Evolutionary conservation across 805 yeast species (phyloP).

Genomic region (Candida palmyrensis): DNA sequence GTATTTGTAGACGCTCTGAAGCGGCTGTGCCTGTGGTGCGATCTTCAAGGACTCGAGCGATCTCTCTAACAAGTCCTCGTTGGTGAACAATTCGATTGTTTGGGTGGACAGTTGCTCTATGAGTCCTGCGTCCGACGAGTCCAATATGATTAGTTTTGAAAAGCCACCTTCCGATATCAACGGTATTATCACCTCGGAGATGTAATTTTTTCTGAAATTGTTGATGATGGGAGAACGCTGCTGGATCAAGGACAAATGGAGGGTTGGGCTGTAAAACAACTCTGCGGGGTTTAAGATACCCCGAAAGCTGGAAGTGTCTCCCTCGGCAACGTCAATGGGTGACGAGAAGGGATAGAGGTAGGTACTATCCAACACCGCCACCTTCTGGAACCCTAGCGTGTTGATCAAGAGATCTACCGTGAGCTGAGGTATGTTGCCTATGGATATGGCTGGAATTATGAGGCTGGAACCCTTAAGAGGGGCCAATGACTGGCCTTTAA

Average conservation of each 20-base stretch:
- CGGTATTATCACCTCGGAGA: constrained; percentile 46
- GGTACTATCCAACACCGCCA: constrained; percentile 54
- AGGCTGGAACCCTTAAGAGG: constrained; percentile 31
- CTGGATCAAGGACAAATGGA: constrained; percentile 57
- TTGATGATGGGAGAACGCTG: constrained; percentile 84
- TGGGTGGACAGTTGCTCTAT: constrained; percentile 15
- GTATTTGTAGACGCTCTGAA: constrained; percentile 8
- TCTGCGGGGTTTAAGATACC: constrained; percentile 63
- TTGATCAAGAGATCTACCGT: constrained; percentile 69
- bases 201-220: constrained; percentile 46
- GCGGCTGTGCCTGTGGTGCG: constrained; percentile 4
- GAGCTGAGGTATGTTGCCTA: constrained; percentile 89
- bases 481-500: background rate
- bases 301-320: constrained; percentile 5
- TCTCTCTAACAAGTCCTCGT: constrained; percentile 25
- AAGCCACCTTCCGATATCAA: constrained; percentile 41
- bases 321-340: constrained; percentile 50
- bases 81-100: constrained; percentile 22
- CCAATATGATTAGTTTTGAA: constrained; percentile 48
- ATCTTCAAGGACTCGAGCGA: constrained; percentile 26
- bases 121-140: constrained; percentile 68
- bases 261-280: constrained; percentile 42
- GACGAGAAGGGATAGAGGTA: constrained; percentile 79
- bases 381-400: constrained; percentile 46
- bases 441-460: constrained; percentile 76